Evolutionary conservation across 192 early-diverging fungal species (phyloP).

Genomic region (Chytriomyces sp.): DNA sequence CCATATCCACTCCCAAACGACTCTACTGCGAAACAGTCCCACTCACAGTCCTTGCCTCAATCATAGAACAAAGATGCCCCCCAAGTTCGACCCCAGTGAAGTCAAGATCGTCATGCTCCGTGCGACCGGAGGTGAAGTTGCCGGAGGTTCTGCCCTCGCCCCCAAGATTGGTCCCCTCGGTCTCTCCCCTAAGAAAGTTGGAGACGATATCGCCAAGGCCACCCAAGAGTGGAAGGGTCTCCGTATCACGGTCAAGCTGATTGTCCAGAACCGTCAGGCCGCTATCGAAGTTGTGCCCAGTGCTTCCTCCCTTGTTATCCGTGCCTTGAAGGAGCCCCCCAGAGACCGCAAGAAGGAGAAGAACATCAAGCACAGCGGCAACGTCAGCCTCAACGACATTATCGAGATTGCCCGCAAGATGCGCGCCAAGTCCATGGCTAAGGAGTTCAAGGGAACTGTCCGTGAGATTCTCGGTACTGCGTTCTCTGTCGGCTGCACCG

Average conservation of each 20-base stretch:
- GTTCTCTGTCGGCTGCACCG: conserved; percentile 95
- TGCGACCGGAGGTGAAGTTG: conserved; percentile 97
- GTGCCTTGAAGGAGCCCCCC: conserved; percentile 95
- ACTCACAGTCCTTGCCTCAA: too few species aligned
- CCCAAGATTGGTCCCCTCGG: conserved; percentile 99
- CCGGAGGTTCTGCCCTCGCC: conserved; percentile 94
- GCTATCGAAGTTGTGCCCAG: conserved; percentile 93
- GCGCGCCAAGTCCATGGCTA: conserved; percentile 92
- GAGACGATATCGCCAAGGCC: conserved; percentile 99
- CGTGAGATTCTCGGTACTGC: conserved; percentile 95
- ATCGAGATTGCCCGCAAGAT: conserved; percentile 96
- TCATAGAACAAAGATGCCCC: conserved; percentile 63
- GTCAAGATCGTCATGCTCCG: conserved; percentile 88
- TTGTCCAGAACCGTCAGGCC: conserved; percentile 99
- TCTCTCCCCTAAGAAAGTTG: conserved; percentile 99
- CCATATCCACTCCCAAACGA: too few species aligned
- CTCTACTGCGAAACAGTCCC: too few species aligned
- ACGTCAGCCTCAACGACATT: conserved; percentile 91
- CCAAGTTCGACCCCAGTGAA: conserved; percentile 84
- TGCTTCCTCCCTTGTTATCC: conserved; percentile 95
- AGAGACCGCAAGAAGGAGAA: conserved; percentile 99
- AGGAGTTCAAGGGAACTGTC: conserved; percentile 92
- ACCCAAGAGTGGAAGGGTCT: conserved; percentile 99
- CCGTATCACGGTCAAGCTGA: conserved; percentile 96
- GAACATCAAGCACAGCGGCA: conserved; percentile 99